Base-by-base conservation (phyloP, 257 asterid genomes). In the Nicotiana obtusifolia region DNA sequence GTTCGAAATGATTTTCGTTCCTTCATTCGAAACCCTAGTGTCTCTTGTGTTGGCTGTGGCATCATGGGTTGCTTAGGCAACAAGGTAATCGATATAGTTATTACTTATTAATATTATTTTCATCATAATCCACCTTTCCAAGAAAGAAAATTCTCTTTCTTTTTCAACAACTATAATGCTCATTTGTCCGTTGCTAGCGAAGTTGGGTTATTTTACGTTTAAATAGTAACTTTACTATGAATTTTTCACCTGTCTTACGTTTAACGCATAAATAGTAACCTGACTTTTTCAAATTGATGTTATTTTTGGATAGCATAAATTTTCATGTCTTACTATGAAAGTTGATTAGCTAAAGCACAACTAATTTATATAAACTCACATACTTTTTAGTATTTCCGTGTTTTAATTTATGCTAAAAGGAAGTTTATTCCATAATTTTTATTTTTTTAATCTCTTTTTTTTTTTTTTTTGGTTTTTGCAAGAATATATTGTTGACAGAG, bases 41-140 rank as follows among this genome's bases (percentile, higher is more conserved):
- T 90, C 17, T 90, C 93, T 0, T 90, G 93, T 76, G 92, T 91
- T 24, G 95, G 95, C 60, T 91, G 95, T 85, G 95, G 95, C 2
- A 64, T 91, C 81, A 84, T 91, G 91, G 91, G 95, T 8, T 90
- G 93, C 79, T 87, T 91, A 57, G 93, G 95, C 31, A 91, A 91
- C 54, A 91, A 91, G 92, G 95, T 91, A 83, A 67, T 41, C 10
- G 11, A 41, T 41, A 41, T 41, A 41, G 47, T 37, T 37, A 7
- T 35, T 35, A n/a, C 1, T 35, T 35, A 6, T 37, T 7, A n/a
- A 3, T 37, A 69, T 41, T 28, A 5, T 15, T 41, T 41, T 44
- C 52, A 10, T 35, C 54, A 35, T 10, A 35, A 10, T 37, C 10
- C 6, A 37, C 4, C 76, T 67, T 19, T 5, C 5, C 28, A 19